Conservation (phyloP, 768 basidiomycete genomes). For the Boletellus sp. region DNA sequence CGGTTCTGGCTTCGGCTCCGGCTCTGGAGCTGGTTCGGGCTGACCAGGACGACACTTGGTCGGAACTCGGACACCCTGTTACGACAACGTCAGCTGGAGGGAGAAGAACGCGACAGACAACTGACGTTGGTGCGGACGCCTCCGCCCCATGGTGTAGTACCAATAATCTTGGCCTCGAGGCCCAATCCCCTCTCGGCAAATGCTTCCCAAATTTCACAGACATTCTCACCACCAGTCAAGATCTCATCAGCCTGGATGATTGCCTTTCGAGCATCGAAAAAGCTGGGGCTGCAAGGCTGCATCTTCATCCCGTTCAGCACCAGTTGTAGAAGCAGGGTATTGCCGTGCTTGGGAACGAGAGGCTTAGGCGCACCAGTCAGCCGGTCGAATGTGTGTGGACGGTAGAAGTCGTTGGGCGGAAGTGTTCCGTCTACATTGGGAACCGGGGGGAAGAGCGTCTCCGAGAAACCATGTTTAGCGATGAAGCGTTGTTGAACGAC, state of each 20-base stretch:
- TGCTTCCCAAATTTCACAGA: conserved; percentile 80
- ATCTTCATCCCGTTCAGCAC: conserved; percentile 93
- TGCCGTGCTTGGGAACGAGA: conserved; percentile 86
- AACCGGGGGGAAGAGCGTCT: conserved; percentile 76
- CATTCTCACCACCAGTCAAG: conserved; percentile 91
- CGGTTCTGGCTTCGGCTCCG: conserved; percentile 29
- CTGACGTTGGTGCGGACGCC: conserved; percentile 70
- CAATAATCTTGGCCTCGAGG: conserved; percentile 64
- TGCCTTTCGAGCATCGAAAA: conserved; percentile 87
- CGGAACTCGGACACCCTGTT: conserved; percentile 42
- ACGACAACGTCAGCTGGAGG: not conserved
- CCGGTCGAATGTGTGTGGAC: conserved; percentile 32
- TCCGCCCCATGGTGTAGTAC: conserved; percentile 90
- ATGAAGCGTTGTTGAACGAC: conserved; percentile 72
- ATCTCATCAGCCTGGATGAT: conserved; percentile 89
- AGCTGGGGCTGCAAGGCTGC: conserved; percentile 85
- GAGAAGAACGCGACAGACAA: not conserved
- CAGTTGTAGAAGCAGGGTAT: conserved; percentile 80
- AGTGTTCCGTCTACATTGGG: conserved; percentile 60
- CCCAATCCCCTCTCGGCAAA: conserved; percentile 85
- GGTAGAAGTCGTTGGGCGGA: conserved; percentile 71
- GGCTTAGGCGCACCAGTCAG: conserved; percentile 34
- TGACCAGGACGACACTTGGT: conserved; percentile 34
- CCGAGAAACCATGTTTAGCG: conserved; percentile 75
- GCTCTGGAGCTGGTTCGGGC: conserved; percentile 20